Evolutionary conservation across 2,329 filamentous ascomycete species (phyloP), one percentile per base, ranked within the genome.

Genomic region (Penicillium sp.): DNA sequence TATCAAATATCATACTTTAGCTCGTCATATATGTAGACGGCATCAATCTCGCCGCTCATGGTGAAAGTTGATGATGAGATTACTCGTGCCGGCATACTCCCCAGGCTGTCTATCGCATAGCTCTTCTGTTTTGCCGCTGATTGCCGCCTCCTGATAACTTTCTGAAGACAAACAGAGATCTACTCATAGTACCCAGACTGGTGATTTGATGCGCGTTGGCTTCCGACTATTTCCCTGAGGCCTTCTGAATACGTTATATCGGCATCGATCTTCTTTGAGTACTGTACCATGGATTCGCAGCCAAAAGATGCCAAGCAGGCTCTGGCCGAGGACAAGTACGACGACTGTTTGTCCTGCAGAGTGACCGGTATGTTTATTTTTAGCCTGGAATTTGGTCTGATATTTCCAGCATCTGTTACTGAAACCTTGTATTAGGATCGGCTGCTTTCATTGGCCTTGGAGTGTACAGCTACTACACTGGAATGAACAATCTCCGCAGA

Each of bases 1-100:
- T 6, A 19, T n/a, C n/a, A 44, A 8, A 56, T 29, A 63, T 50
- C 82, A 69, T 78, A 96, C 92, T 92, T 91, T 77, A 92, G 86
- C 79, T 97, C 92, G 83, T 97, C 92, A 75, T 89, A 97, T 72
- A 99, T 91, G 79, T 97, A 93, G 69, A 99, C 81, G 71, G 93
- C 94, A 80, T 97, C 93, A 70, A 99, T 89, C 70, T 89, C 85
- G 78, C 90, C 86, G 78, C 84, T 90, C 89, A 92, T 93, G 72
- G 75, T 86, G 70, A 50, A 63, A 64, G 66, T 62, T 65, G 55
- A 55, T 54, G 61, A 30, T 36, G 48, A 38, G 44, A 45, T 50
- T 34, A 13, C 34, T 45, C 14, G 18, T 34, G 6, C 32, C 55
- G 51, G 47, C 32, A 45, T 53, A 54, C 14, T 29, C 6, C 18